A percentile compares a stretch with the other conserved stretches of the same genome.
These are phyloP conservation scores for Pholiota conissans DNA, from an alignment of 768 basidiomycete species.

Conservation along the genomic window DNA sequence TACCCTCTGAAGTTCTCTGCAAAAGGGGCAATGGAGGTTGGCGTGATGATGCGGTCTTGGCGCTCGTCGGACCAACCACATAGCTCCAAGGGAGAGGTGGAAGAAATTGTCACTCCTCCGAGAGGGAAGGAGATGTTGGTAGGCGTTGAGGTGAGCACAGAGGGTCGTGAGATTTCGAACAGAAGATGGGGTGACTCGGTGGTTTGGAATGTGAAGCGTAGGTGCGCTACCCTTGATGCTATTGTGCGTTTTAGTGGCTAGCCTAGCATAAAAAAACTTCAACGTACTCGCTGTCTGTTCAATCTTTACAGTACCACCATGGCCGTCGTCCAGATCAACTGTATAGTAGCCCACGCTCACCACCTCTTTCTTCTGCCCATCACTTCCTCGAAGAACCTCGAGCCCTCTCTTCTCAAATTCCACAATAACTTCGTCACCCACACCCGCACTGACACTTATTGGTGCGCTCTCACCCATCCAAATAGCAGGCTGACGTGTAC, in stretches of 20 bases:
- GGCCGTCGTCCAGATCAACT: constrained; percentile 53
- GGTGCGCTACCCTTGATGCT: constrained; percentile 78
- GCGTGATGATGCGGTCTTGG: constrained; percentile 70
- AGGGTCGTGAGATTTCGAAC: constrained; percentile 65
- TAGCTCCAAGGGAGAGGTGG: constrained; percentile 24
- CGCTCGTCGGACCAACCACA: constrained; percentile 66
- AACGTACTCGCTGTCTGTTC: constrained; percentile 65
- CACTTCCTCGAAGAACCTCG: constrained; percentile 24
- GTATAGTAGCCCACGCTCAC: constrained; percentile 55
- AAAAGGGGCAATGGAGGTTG: constrained; percentile 39
- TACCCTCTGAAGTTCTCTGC: constrained; percentile 49
- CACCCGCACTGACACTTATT: constrained; percentile 60
- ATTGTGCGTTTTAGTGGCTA: constrained; percentile 2
- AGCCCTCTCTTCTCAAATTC: constrained; percentile 63
- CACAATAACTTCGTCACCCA: constrained; percentile 39
- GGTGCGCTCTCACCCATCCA: constrained; percentile 86
- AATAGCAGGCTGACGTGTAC: constrained; percentile 82
- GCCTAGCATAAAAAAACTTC: not conserved
- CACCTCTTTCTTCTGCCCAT: constrained; percentile 53
- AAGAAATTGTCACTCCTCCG: constrained; percentile 47
- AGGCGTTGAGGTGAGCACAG: constrained; percentile 53
- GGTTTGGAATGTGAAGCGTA: constrained; percentile 62
- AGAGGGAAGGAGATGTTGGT: constrained; percentile 51
- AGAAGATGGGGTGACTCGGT: constrained; percentile 47
- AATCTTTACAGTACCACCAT: constrained; percentile 50